Base-by-base conservation (phyloP, 1,139 yeast species). In the Hemisphaericaspora lyxosophila region DNA sequence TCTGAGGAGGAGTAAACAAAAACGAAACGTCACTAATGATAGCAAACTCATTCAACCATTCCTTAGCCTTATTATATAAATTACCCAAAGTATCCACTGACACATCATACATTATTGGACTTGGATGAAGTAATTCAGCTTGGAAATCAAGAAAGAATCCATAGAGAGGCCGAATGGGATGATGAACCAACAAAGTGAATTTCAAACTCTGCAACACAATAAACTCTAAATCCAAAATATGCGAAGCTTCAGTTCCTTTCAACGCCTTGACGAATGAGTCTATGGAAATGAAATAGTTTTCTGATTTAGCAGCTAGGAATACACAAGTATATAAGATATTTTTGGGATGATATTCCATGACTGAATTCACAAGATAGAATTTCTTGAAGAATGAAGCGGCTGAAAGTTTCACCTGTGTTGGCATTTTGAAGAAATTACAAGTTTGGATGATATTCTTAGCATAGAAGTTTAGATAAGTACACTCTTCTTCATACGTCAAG, bases 111-210 rank as follows among this genome's bases (percentile, higher is more conserved):
- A 62, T 56, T 25, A 57, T 50, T 2, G 69, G 71, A 5, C 51
- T 46, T 2, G 73, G 69, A 41, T 62, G 62, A 33, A 69, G 53
- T 36, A 88, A 62, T 1, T 79, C 75, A 16, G 78, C 74, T 57
- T 92, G 98, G 41, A 60, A 87, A 59, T 92, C 98, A 31, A 92
- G 73, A 59, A 84, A 90, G 55, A 92, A 89, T 19, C 98, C 98
- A 58, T 90, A 94, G 18, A 92, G 63, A 0, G 97, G 89, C 44
- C 85, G 72, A 59, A 80, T 82, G 2, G 97, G 94, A 59, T 88
- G 96, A 57, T 90, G 97, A 4, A 86, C 94, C 48, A 84, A 60
- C 37, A 92, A 66, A 0, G 96, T 85, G 61, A 92, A 92, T 44
- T 80, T 73, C 49, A 92, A 66, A 13, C 88, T 75, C 59, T 80